Conservation (phyloP, 2,329 filamentous ascomycete species). For the Aureobasidium sp. region DNA sequence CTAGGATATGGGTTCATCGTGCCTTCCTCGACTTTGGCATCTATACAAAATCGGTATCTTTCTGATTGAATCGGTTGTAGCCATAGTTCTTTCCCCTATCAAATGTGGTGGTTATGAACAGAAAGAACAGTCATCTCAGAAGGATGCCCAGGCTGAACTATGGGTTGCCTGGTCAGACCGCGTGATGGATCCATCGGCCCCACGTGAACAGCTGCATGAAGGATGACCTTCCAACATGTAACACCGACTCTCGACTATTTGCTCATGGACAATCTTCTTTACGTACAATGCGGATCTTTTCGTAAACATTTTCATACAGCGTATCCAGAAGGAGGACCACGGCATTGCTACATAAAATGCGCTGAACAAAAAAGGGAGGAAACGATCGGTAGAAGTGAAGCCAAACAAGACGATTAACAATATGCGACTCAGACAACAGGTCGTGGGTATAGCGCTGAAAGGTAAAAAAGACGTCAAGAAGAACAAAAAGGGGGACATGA, state of each 20-base stretch:
- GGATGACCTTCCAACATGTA: background rate
- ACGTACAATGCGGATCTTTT: too few species aligned
- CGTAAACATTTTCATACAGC: background rate
- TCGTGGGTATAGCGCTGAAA: constrained; percentile 11
- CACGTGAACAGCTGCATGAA: constrained; percentile 8
- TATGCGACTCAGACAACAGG: constrained; percentile 8
- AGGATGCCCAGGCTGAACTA: constrained; percentile 6
- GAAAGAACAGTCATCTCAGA: background rate
- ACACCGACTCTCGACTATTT: background rate
- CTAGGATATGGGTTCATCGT: constrained; percentile 7
- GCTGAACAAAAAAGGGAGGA: background rate
- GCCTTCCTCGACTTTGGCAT: background rate
- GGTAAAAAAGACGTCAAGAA: background rate
- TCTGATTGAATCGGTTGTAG: background rate
- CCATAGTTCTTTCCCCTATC: background rate
- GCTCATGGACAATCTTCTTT: too few species aligned
- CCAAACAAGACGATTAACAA: background rate
- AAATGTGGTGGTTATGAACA: background rate
- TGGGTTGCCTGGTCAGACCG: constrained; percentile 8
- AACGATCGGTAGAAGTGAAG: background rate
- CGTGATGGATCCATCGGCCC: background rate
- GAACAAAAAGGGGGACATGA: constrained; percentile 1
- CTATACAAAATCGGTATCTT: background rate
- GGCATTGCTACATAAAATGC: background rate
- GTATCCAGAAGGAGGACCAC: background rate